phyloP scores from a whole-genome alignment of 1,284 basidiomycete species.

The Cryptococcus sp. region DNA sequence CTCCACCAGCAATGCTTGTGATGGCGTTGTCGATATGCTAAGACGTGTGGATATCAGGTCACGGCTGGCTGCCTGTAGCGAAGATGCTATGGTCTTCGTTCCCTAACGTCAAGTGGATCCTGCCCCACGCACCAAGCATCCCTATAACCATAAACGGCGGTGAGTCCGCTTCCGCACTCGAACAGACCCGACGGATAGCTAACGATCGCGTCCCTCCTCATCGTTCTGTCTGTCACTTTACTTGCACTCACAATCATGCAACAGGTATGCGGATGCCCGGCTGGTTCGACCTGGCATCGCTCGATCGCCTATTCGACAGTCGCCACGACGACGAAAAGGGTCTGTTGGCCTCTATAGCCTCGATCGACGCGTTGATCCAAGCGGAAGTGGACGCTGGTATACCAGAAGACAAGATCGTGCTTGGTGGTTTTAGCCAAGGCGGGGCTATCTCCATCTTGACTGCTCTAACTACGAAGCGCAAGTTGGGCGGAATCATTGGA shows the following conservation, averaged over 20 bases:
- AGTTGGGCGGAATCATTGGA: conserved; percentile 70
- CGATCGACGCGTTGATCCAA: conserved; percentile 70
- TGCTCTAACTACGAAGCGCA: conserved; percentile 67
- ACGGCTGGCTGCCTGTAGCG: conserved; percentile 77
- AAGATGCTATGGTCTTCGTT: conserved; percentile 63
- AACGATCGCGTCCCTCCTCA: neutral
- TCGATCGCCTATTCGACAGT: conserved; percentile 60
- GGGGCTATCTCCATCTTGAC: conserved; percentile 74
- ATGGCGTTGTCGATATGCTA: neutral
- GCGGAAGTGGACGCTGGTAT: conserved; percentile 73
- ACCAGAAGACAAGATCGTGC: conserved; percentile 56
- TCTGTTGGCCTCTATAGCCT: conserved; percentile 66
- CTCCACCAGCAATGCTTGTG: neutral
- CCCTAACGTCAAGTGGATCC: conserved; percentile 77
- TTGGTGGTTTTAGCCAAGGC: conserved; percentile 89
- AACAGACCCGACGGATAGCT: neutral
- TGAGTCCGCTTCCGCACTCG: conserved; percentile 9
- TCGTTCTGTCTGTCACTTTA: neutral
- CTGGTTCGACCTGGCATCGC: conserved; percentile 75
- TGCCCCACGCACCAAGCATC: conserved; percentile 69
- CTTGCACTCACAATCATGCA: neutral
- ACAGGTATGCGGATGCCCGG: conserved; percentile 43
- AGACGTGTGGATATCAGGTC: conserved; percentile 51
- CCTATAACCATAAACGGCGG: conserved; percentile 53
- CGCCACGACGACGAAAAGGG: conserved; percentile 68